A percentile compares a stretch with the other conserved stretches of the same genome.
Conservation (phyloP, 1,284 basidiomycete species). For the Tilletia caries region DNA sequence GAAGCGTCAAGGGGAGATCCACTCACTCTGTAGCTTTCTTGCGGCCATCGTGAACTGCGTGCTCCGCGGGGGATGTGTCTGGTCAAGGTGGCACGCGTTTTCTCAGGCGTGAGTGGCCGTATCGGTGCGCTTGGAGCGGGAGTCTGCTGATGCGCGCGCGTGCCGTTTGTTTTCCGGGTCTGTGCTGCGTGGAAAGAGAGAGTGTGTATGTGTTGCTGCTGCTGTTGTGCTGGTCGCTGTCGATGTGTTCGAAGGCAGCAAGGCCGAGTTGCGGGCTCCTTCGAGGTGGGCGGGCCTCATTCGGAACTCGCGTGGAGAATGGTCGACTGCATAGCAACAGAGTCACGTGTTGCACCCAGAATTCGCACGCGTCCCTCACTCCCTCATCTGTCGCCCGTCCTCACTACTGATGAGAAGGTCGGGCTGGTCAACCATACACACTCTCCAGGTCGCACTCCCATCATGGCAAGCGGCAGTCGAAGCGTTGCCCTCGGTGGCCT, state of each 20-base stretch:
- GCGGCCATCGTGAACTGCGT: constrained; percentile 40
- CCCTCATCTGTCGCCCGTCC: not conserved
- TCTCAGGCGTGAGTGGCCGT: no score
- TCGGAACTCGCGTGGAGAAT: not conserved
- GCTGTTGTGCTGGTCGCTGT: not conserved
- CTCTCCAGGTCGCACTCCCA: not conserved
- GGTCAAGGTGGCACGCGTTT: not conserved
- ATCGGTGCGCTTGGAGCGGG: not conserved
- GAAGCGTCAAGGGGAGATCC: no score
- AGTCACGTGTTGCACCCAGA: not conserved
- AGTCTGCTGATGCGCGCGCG: not conserved
- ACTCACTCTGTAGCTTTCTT: constrained; percentile 48
- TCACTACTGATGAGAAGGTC: not conserved
- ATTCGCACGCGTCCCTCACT: not conserved
- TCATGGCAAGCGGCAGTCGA: constrained; percentile 3
- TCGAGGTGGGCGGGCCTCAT: no score
- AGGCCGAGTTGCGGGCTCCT: no score
- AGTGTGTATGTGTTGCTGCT: not conserved
- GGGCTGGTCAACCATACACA: not conserved
- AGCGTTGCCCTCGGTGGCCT: not conserved
- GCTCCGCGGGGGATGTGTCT: not conserved
- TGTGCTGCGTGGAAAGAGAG: not conserved
- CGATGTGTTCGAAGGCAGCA: not conserved
- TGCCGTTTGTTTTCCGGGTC: not conserved
- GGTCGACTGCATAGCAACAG: constrained; percentile 1